These are phyloP conservation scores for Arxiozyma heterogenica DNA, from an alignment of 1,139 yeast species.

Conservation along the genomic window DNA sequence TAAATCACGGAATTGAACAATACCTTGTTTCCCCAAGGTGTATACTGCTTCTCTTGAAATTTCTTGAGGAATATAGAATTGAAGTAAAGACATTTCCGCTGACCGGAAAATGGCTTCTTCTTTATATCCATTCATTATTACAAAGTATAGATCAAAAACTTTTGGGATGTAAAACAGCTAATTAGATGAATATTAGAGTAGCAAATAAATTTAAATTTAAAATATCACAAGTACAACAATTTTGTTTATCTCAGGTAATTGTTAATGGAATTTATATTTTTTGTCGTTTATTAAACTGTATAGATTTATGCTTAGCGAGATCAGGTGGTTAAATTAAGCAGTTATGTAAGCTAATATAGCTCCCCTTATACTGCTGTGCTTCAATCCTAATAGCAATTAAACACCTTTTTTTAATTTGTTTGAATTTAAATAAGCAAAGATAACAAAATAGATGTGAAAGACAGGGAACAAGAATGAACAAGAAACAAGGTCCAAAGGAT, in stretches of 20 bases:
- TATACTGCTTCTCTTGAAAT: constrained; percentile 54
- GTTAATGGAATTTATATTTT: no score
- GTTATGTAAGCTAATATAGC: background rate
- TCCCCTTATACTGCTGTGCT: background rate
- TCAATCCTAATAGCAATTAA: background rate
- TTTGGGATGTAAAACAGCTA: no score
- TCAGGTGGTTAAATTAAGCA: background rate
- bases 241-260: background rate
- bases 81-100: constrained; percentile 73
- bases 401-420: background rate
- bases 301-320: background rate
- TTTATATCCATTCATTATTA: constrained; percentile 1
- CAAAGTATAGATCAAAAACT: background rate
- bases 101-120: constrained; percentile 35
- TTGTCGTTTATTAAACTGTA: background rate
- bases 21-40: constrained; percentile 56
- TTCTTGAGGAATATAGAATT: constrained; percentile 65
- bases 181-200: background rate
- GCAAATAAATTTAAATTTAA: no score
- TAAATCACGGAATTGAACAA: constrained; percentile 61
- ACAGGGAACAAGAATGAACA: no score
- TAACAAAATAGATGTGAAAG: no score
- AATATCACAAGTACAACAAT: background rate
- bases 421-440: no score
- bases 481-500: no score